Evolutionary conservation across 1,284 basidiomycete genomes (phyloP), one percentile per base, ranked within the genome.

Genomic region (Termitomyces sp.): DNA sequence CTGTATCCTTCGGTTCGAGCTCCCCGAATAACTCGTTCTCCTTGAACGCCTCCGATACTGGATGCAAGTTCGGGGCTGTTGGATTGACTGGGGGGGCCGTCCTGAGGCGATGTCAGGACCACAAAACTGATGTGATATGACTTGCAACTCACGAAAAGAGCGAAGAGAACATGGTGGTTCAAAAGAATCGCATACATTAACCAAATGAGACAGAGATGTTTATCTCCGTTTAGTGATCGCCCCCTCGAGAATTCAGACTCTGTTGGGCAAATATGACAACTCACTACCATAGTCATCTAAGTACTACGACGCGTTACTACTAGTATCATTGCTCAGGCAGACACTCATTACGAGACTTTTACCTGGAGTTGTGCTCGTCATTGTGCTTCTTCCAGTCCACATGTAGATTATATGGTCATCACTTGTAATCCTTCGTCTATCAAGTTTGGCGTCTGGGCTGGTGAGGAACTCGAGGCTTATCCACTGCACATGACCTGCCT

Each of bases 41-140:
- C 50, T 79, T 71, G 53, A 75, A 74, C 40, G 71, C 73, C 17
- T 78, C 77, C 1, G 89, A 84, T 58, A 92, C 86, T 5, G 92
- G 86, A 65, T 86, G 84, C 65, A 95, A 86, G 65, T 89, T 95
- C 52, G 82, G 84, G 3, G 86, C 85, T 50, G 74, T 78, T 31
- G 83, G 78, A 65, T 88, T 84, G 58, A 72, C 74, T 49, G 83
- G 74, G 42, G 80, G 67, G 21, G 76, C 69, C 39, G 80, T 80
- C 61, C 81, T 84, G 68, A 45, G 56, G 56, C 58, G 46, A 51
- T 57, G 52, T 65, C 57, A 62, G 57, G 57, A 57, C 45, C 52
- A 51, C 51, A 59, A 57, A 52, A 39, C 58, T 63, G 52, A 36
- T 52, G 47, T 51, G 50, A 36, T 52, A 48, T 51, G 50, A 34